Conservation (phyloP, 805 yeast genomes). For the Wickerhamomyces strasburgensis region DNA sequence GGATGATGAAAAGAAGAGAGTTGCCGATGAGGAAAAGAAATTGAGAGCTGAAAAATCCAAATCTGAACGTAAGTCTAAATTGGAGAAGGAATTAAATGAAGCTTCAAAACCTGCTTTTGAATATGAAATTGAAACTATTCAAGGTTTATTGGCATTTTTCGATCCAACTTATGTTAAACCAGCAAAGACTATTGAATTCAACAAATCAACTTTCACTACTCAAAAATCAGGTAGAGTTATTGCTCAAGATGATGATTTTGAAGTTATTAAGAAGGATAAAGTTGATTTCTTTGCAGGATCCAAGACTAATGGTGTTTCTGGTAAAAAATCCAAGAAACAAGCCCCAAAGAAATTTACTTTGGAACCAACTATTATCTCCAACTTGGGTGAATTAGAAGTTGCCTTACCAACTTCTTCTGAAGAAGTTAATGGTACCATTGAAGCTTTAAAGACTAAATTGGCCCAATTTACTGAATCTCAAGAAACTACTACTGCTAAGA, state of each 20-base stretch:
- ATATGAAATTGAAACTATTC: conserved; percentile 70
- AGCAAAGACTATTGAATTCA: conserved; percentile 29
- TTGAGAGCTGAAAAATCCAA: conserved; percentile 43
- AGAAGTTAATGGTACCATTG: conserved; percentile 61
- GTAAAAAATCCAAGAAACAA: conserved; percentile 50
- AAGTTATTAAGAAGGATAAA: conserved; percentile 58
- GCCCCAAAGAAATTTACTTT: conserved; percentile 55
- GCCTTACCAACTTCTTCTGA: conserved; percentile 74
- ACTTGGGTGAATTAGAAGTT: conserved; percentile 70
- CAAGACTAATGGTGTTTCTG: conserved; percentile 33
- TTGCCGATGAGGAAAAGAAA: conserved; percentile 49
- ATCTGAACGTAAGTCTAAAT: conserved; percentile 50
- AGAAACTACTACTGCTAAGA: conserved; percentile 73
- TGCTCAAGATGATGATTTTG: conserved; percentile 60
- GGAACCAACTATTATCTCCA: conserved; percentile 74
- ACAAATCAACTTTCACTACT: conserved; percentile 26
- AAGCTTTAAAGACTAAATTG: conserved; percentile 67
- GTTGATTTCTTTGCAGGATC: conserved; percentile 53
- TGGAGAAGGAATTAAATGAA: conserved; percentile 65
- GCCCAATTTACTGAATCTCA: conserved; percentile 64
- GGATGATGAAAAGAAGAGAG: conserved; percentile 70
- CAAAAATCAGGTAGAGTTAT: conserved; percentile 38
- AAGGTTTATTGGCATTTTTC: conserved; percentile 64
- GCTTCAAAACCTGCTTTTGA: conserved; percentile 83
- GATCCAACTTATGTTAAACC: conserved; percentile 75